Base-by-base conservation (phyloP, 176 grass and related monocot species). In the Musa beccarii region DNA sequence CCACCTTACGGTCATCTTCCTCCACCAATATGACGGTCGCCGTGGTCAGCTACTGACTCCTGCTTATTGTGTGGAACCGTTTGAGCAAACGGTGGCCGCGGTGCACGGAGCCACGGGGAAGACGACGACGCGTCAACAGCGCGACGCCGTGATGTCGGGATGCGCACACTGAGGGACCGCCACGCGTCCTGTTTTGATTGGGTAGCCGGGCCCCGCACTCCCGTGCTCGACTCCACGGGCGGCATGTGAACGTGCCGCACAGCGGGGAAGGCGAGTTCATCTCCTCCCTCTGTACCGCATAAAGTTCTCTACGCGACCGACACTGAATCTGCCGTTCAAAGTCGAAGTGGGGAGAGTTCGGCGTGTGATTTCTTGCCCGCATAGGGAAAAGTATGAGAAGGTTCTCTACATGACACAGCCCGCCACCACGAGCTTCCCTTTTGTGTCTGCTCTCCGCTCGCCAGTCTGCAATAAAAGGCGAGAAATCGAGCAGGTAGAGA, bases 171-270 rank as follows among this genome's bases (percentile, higher is more conserved):
- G 10, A 51, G 8, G 43, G 11, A 17, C 52, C 8, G 14, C 52
- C 52, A 74, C 72, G 52, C 53, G 72, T 59, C 22, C 10, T 8
- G 8, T 1, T 0, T 1, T 0, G 22, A 56, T 57, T 59, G 72
- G 72, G 2, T 8, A 1, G 1, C 1, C 2, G 0, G 34, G 52
- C 10, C 20, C 4, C 52, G 66, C 59, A 69, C 11, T 10, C 16
- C 19, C 13, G 34, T 43, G 34, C 34, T 49, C 14, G 22, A 9
- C 8, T 53, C 59, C 79, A 80, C 79, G 79, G 67, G 79, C 23
- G 79, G 11, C 79, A 80, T 73, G 69, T 80, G 79, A 80, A 2
- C 9, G 19, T 10, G 66, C 11, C 76, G 34, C 74, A 43, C 34
- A 43, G 34, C 34, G 34, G 34, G 34, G 34, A 43, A 5, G 1